Evolutionary conservation across 495 filamentous ascomycete genomes (phyloP).

Genomic region (Bacidia gigantensis): DNA sequence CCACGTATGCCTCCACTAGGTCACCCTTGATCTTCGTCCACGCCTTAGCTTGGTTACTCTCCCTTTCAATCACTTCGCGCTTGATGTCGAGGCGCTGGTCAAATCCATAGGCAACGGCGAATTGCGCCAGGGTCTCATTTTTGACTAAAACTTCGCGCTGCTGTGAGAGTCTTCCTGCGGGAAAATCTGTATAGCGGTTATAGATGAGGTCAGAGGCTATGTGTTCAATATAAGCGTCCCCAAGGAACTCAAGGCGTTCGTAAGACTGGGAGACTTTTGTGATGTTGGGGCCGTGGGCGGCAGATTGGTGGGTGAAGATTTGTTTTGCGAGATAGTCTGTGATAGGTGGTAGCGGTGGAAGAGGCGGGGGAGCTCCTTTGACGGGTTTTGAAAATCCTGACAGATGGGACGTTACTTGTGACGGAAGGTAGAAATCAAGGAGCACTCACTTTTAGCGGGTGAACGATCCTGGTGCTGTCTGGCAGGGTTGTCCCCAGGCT

Average conservation of each 20-base stretch:
- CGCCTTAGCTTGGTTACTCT: slow-evolving; percentile 22
- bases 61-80: slow-evolving; percentile 12
- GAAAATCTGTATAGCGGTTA: slow-evolving; percentile 43
- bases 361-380: neutral
- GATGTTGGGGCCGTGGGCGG: slow-evolving; percentile 20
- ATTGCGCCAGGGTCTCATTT: slow-evolving; percentile 60
- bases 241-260: slow-evolving; percentile 61
- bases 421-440: neutral
- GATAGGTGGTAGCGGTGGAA: slow-evolving; percentile 46
- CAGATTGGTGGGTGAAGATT: slow-evolving; percentile 54
- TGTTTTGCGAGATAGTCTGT: slow-evolving; percentile 42
- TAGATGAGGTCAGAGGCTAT: slow-evolving; percentile 52
- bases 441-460: too few species aligned
- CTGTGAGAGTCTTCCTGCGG: slow-evolving; percentile 47
- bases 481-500: too few species aligned
- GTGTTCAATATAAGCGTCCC: slow-evolving; percentile 61
- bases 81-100: slow-evolving; percentile 44
- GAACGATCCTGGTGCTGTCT: too few species aligned
- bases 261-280: slow-evolving; percentile 33
- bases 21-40: slow-evolving; percentile 56
- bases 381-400: neutral
- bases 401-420: neutral
- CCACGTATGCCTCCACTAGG: slow-evolving; percentile 80
- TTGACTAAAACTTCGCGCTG: slow-evolving; percentile 58
- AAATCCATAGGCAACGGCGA: slow-evolving; percentile 52